Base-by-base conservation (phyloP, 345 rosid species). In the Erodium maritimum region DNA sequence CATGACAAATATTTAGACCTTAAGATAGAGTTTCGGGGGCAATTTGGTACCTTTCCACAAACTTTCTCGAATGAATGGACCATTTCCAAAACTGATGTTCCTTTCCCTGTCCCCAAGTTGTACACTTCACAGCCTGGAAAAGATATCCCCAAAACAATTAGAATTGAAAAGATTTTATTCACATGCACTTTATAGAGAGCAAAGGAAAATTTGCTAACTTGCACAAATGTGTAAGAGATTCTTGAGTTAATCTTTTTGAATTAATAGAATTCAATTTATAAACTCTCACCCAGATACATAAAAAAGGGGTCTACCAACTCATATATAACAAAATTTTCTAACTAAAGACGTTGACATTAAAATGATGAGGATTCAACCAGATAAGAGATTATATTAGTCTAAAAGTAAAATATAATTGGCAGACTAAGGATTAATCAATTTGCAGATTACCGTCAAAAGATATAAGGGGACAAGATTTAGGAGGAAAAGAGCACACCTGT, bases 51-150 rank as follows among this genome's bases (percentile, higher is more conserved):
- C 96, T 87, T 86, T 34, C 88, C 88, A 18, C 94, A 89, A 16
- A 88, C 95, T 75, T 85, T 93, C 61, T 89, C 97, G 55, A 89
- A 93, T 13, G 95, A 91, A 21, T 77, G 59, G 53, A 93, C 99
- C 97, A 93, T 93, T 79, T 89, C 95, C 63, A 93, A 73, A 55
- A 93, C 99, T 3, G 99, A 93, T 67, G 97, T 87, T 67, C 99
- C 99, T 69, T 82, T 87, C 16, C 97, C 97, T 1, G 95, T 93
- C 73, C 99, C 99, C 54, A 93, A 73, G 76, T 93, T 93, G 76
- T 87, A 93, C 56, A 87, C 97, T 80, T 85, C 90, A 71, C 94
- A 93, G 42, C 95, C 99, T 88, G 64, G 23, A 54, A 54, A 42
- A 29, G 37, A 29, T 29, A 29, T 3, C 5, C 4, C 37, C 5